These are phyloP conservation scores for Onygenales sp. DNA, from an alignment of 2,329 filamentous ascomycete genomes.

Conservation along the genomic window DNA sequence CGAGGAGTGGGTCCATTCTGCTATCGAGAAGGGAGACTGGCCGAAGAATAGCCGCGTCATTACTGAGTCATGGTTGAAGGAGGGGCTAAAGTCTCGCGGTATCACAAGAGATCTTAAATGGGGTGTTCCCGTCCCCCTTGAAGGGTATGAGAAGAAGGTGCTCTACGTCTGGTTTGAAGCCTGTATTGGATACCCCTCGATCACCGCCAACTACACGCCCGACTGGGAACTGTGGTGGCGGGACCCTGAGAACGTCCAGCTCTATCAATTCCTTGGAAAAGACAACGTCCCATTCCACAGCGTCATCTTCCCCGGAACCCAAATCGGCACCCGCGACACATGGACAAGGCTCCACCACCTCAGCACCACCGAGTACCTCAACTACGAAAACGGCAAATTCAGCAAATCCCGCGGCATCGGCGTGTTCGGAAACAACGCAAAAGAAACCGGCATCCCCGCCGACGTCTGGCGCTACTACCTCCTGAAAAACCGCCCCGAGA, in stretches of 20 bases:
- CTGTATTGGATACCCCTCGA: conserved; percentile 77
- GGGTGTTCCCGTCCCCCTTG: conserved; percentile 51
- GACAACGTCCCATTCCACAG: conserved; percentile 71
- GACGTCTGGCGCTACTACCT: conserved; percentile 82
- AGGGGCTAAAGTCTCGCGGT: conserved; percentile 67
- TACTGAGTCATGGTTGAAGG: conserved; percentile 44
- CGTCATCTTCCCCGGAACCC: conserved; percentile 72
- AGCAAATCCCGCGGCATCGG: conserved; percentile 74
- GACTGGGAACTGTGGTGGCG: conserved; percentile 87
- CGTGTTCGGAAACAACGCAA: conserved; percentile 74
- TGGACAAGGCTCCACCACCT: conserved; percentile 79
- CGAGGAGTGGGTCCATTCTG: conserved; percentile 65
- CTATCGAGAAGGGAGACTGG: conserved; percentile 57
- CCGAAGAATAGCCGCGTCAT: conserved; percentile 36
- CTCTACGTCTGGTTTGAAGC: conserved; percentile 82
- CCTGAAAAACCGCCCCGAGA: conserved; percentile 67
- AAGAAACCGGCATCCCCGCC: conserved; percentile 65
- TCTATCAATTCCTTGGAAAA: conserved; percentile 88
- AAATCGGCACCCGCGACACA: conserved; percentile 68
- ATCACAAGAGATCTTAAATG: conserved; percentile 82
- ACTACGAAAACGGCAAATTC: conserved; percentile 76
- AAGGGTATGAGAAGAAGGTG: conserved; percentile 58
- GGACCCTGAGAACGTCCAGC: conserved; percentile 66
- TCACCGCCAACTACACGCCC: conserved; percentile 71
- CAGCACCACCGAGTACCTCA: conserved; percentile 72